Conservation (phyloP, 169 alveolate genomes). For the Cryptosporidium baileyi region DNA sequence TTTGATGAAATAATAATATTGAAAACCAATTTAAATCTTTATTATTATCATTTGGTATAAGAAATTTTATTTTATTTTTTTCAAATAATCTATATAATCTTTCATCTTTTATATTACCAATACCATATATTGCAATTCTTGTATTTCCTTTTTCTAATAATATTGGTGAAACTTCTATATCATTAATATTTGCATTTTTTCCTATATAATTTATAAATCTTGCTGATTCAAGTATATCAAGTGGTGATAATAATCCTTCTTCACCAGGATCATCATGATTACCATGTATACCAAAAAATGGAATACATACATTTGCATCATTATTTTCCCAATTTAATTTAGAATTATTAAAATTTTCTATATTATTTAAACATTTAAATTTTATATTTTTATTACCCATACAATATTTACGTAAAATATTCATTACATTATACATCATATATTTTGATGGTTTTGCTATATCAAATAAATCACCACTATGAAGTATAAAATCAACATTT, state of each 20-base stretch:
- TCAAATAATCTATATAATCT: conserved; percentile 88
- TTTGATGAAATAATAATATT: conserved; percentile 94
- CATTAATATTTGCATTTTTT: conserved; percentile 81
- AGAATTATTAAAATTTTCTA: background rate
- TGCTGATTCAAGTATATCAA: conserved; percentile 78
- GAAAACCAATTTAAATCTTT: conserved; percentile 84
- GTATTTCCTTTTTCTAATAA: conserved; percentile 87
- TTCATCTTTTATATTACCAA: conserved; percentile 95
- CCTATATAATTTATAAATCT: conserved; percentile 91
- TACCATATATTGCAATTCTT: conserved; percentile 93
- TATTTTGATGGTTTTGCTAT: conserved; percentile 90
- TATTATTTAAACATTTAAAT: conserved; percentile 6
- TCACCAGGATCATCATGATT: conserved; percentile 80
- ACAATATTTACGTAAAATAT: conserved; percentile 80
- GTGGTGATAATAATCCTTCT: conserved; percentile 73
- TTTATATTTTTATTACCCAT: conserved; percentile 75
- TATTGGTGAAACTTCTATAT: conserved; percentile 88
- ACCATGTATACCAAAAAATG: conserved; percentile 76
- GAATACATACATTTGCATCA: conserved; percentile 43
- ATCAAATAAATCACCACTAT: conserved; percentile 96
- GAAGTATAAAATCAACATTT: conserved; percentile 88
- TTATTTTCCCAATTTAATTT: conserved; percentile 36
- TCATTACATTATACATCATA: conserved; percentile 80
- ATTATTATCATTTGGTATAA: conserved; percentile 81
- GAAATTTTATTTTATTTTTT: conserved; percentile 84